phyloP scores from a whole-genome alignment of 164 flowering plant genomes.

The Taxillus chinensis region DNA sequence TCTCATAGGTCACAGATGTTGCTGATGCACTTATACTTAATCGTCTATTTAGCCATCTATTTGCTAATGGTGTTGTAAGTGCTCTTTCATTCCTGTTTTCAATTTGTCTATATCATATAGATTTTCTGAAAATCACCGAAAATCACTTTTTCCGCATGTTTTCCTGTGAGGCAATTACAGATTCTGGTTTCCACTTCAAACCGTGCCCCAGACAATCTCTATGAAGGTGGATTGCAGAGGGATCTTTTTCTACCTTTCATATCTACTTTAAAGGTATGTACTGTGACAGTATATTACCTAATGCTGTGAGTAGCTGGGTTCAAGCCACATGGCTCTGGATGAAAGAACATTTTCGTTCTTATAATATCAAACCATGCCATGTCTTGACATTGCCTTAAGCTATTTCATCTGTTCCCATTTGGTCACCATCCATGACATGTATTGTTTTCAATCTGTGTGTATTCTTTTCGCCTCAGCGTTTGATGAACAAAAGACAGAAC shows the following conservation, averaged over 20 bases:
- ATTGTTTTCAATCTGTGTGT: too few relatives aligned
- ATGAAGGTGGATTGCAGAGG: conserved; percentile 95
- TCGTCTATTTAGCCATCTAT: conserved; percentile 78
- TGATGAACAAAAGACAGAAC: too few relatives aligned
- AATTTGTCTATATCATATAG: background rate
- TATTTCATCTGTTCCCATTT: too few relatives aligned
- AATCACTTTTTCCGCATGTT: background rate
- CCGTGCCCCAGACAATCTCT: conserved; percentile 91
- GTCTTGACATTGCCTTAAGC: background rate
- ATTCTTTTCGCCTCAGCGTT: too few relatives aligned
- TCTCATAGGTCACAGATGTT: conserved; percentile 81
- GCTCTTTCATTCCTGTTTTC: background rate
- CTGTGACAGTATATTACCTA: background rate
- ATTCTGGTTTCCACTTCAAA: conserved; percentile 96
- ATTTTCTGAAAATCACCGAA: conserved; percentile 1
- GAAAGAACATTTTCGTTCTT: background rate
- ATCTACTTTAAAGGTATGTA: conserved; percentile 71
- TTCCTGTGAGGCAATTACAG: conserved; percentile 30
- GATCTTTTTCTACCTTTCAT: conserved; percentile 96
- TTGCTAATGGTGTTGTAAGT: conserved; percentile 78
- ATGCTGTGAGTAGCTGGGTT: background rate
- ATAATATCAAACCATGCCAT: background rate
- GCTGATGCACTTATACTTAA: conserved; percentile 97
- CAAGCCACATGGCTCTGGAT: background rate
- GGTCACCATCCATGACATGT: too few relatives aligned